Base-by-base conservation (phyloP, 2,329 filamentous ascomycete species). In the Teratosphaeria zuluensis region DNA sequence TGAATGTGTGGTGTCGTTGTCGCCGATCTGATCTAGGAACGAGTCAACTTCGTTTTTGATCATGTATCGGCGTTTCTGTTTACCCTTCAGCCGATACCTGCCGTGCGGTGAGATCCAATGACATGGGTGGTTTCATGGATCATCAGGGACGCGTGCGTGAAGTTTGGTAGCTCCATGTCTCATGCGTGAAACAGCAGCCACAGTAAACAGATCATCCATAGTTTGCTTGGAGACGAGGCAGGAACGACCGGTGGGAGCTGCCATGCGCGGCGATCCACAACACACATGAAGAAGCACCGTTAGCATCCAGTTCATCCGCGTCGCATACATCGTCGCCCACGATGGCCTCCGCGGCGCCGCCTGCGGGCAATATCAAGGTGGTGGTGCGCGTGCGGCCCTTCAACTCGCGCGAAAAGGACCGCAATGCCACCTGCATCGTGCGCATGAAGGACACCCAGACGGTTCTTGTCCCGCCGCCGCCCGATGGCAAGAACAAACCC, bases 361-460 rank as follows among this genome's bases (percentile, higher is more conserved):
- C 54, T 11, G 60, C 61, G 16, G 63, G 94, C 73, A 99, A 99
- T 73, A 99, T 99, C 76, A 99, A 99, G 86, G 94, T 99, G 79
- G 94, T 99, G 81, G 94, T 99, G 80, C 86, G 94, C 78, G 87
- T 89, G 69, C 85, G 94, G 73, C 94, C 94, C 55, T 99, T 99
- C 79, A 99, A 99, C 76, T 86, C 62, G 54, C 60, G 65, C 62
- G 72, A 96, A 90, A 96, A 83, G 87, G 92, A 95, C 66, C 85
- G 95, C 72, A 85, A 87, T 68, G 87, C 94, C 82, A 91, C 89
- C 92, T 95, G 92, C 80, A 95, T 99, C 69, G 89, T 99, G 63
- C 88, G 92, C 69, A 99, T 99, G 94, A 89, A 94, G 80, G 89
- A 83, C 66, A 85, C 84, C 75, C 94, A 99, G 78, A 99, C 94